phyloP scores from a whole-genome alignment of 2,329 filamentous ascomycete genomes.

The Emmonsiellopsis sp. region DNA sequence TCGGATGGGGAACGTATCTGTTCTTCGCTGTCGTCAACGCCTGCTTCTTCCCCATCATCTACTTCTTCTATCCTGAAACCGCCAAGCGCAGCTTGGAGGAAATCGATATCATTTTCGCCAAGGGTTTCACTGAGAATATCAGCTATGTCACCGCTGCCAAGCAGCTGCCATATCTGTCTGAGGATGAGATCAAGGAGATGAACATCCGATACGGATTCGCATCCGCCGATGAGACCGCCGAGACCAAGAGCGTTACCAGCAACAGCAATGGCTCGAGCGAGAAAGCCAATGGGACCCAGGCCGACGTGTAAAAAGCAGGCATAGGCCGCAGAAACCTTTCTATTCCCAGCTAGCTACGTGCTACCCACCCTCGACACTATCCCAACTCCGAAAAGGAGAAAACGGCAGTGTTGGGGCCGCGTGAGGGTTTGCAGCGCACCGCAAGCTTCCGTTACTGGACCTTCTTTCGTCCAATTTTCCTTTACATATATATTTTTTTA shows the following conservation, averaged over 20 bases:
- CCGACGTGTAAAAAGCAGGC: neutral
- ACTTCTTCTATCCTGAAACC: slow-evolving; percentile 25
- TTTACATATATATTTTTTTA: too few relatives aligned
- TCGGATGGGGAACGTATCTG: slow-evolving; percentile 23
- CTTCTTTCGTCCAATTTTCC: too few relatives aligned
- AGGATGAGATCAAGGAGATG: slow-evolving; percentile 12
- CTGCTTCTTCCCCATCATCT: slow-evolving; percentile 18
- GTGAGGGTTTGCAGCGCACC: too few relatives aligned
- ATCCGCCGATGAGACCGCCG: neutral
- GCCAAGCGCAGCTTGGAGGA: slow-evolving; percentile 21
- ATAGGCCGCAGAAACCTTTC: neutral
- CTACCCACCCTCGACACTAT: too few relatives aligned
- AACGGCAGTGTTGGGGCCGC: too few relatives aligned
- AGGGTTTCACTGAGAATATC: slow-evolving; percentile 10
- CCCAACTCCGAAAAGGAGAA: too few relatives aligned
- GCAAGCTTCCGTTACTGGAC: too few relatives aligned
- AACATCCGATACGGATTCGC: slow-evolving; percentile 10
- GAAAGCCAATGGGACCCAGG: neutral
- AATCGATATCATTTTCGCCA: slow-evolving; percentile 21
- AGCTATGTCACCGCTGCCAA: slow-evolving; percentile 15
- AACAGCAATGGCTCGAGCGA: neutral
- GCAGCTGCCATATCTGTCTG: slow-evolving; percentile 13
- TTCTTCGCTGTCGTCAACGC: slow-evolving; percentile 21
- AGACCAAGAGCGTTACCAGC: neutral
- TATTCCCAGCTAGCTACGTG: too few relatives aligned